Evolutionary conservation across 1,284 basidiomycete genomes (phyloP), one percentile per base, ranked within the genome.

Genomic region (Pascua sp.): DNA sequence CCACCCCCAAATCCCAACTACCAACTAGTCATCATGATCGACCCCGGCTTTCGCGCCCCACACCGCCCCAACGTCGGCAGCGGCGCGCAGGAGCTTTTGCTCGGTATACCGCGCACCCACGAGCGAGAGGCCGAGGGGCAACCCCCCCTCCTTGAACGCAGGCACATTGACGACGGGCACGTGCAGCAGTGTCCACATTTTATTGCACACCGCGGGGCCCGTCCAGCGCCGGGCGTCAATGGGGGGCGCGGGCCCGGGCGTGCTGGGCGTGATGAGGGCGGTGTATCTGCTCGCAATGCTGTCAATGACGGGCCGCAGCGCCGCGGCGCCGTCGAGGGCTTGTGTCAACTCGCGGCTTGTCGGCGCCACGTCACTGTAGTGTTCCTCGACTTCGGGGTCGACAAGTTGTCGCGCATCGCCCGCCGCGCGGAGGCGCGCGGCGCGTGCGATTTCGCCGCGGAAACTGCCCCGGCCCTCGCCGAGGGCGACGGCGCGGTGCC

Each of bases 171-270:
- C 37, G 9, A 67, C 64, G 0, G 68, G 68, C 3, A 63, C 42
- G 46, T 68, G 66, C 13, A 69, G 49, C 13, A 65, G 62, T 8
- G 68, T 68, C 68, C 68, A 69, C 62, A 68, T 62, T 5, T 61
- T 49, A 49, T 64, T 62, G 65, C 67, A 69, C 4, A 59, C 64
- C 4, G 64, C 59, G 45, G 64, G 62, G 11, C 68, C 68, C 8
- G 68, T 69, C 39, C 60, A 65, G 18, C 67, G 47, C 5, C 60
- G 38, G 38, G 60, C 59, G 42, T 66, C 61, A 11, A 63, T 38
- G 10, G 59, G 40, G 5, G 66, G 66, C 2, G 68, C 63, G 37
- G 63, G 59, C 13, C 64, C 66, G 11, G 66, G 63, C 9, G 64
- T 63, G 42, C 59, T 62, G 4, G 68, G 68, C 3, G 68, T 67